These are phyloP conservation scores for Acacia pycnantha DNA, from an alignment of 331 rosid genomes.

Conservation along the genomic window DNA sequence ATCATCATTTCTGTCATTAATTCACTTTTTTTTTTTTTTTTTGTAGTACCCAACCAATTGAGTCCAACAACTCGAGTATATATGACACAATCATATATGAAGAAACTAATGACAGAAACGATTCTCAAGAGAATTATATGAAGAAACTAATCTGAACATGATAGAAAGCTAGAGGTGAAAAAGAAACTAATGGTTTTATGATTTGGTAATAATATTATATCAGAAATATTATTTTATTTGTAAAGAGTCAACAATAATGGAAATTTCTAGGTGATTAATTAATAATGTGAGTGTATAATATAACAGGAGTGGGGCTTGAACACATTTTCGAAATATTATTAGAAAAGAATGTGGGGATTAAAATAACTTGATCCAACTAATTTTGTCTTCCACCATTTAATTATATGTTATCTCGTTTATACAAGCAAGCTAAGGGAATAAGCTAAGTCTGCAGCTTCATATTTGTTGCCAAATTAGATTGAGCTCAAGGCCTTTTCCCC, in stretches of 20 bases:
- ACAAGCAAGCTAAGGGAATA: background rate
- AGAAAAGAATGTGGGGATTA: background rate
- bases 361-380: constrained; percentile 10
- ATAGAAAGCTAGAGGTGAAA: background rate
- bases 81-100: background rate
- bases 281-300: background rate
- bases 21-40: too few relatives aligned
- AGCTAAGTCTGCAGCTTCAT: background rate
- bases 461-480: background rate
- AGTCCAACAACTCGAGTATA: too few relatives aligned
- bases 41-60: too few relatives aligned
- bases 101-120: too few relatives aligned
- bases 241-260: background rate
- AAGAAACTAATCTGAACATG: background rate
- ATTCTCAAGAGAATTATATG: background rate
- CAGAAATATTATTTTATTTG: background rate
- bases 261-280: background rate
- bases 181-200: background rate
- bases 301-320: background rate
- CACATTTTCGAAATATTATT: background rate
- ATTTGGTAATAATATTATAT: background rate
- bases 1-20: too few relatives aligned
- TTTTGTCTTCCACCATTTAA: background rate
- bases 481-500: background rate
- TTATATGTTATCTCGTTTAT: background rate